These are phyloP conservation scores for Collybia nuda DNA, from an alignment of 768 basidiomycete genomes.

Conservation along the genomic window DNA sequence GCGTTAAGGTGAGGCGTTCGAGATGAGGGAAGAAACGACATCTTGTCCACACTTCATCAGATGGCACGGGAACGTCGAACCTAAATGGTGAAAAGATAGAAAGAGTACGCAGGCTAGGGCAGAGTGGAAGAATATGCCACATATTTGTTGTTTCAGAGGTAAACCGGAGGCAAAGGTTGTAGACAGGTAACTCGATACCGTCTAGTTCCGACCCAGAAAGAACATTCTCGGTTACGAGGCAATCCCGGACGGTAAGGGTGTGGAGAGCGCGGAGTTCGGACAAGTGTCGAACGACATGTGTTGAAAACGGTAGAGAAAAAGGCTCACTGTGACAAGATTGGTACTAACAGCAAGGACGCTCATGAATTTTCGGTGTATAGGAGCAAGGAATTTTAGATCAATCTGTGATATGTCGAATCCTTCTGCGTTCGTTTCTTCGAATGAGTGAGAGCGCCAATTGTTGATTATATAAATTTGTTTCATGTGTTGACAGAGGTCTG, in stretches of 20 bases:
- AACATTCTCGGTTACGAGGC: conserved; percentile 9
- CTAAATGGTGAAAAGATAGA: conserved; percentile 14
- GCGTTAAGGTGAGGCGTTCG: conserved; percentile 20
- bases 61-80: conserved; percentile 12
- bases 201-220: conserved; percentile 14
- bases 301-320: conserved; percentile 15
- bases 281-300: conserved; percentile 14
- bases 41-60: conserved; percentile 11
- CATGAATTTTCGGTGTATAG: not conserved
- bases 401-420: not conserved
- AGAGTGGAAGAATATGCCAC: conserved; percentile 21
- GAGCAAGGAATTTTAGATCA: not conserved
- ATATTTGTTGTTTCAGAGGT: not conserved
- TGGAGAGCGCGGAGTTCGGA: conserved; percentile 18
- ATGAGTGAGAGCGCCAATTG: not conserved
- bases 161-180: not conserved
- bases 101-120: conserved; percentile 19
- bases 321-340: conserved; percentile 14
- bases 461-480: not conserved
- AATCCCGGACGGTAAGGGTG: conserved; percentile 12
- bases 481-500: conserved; percentile 2
- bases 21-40: conserved; percentile 15
- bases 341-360: conserved; percentile 9
- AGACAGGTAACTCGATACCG: conserved; percentile 12
- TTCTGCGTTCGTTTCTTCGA: not conserved